Conservation (phyloP, 306 rosid species). For the Sicyos edulis region DNA sequence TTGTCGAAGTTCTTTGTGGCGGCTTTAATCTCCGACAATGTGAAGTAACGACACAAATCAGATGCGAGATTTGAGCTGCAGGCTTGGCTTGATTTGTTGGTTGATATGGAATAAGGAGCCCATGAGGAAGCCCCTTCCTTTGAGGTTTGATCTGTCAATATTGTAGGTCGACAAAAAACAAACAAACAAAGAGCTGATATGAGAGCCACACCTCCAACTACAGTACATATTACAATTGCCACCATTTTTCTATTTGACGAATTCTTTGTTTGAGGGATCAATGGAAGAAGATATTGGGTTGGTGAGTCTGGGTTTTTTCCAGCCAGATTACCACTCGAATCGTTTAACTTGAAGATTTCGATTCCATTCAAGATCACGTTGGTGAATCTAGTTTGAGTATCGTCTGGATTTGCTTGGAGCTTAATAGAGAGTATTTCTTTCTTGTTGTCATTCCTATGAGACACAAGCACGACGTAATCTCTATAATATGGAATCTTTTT, state of each 20-base stretch:
- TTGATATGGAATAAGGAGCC: not conserved
- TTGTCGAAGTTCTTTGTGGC: conserved; percentile 32
- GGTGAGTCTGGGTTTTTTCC: conserved; percentile 35
- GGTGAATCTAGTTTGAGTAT: accelerated
- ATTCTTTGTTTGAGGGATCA: not conserved
- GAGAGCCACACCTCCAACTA: conserved; percentile 17
- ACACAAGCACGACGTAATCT: conserved; percentile 19
- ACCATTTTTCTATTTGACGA: not conserved
- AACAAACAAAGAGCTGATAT: not conserved
- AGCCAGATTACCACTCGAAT: conserved; percentile 16
- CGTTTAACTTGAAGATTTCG: conserved; percentile 43
- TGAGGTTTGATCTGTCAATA: not conserved
- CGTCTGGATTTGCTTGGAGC: conserved; percentile 14
- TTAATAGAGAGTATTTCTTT: conserved; percentile 23
- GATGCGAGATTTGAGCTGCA: conserved; percentile 18
- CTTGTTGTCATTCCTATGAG: not conserved
- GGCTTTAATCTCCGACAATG: conserved; percentile 28
- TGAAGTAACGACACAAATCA: conserved; percentile 25
- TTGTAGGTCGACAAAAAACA: not conserved
- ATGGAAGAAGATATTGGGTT: not conserved
- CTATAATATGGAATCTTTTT: not conserved
- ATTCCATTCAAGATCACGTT: conserved; percentile 41
- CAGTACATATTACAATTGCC: conserved; percentile 2
- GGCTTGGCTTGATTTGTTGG: conserved; percentile 9
- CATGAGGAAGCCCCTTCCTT: not conserved